Base-by-base conservation (phyloP, 805 yeast species). In the Tetrapisispora nanseiensis region DNA sequence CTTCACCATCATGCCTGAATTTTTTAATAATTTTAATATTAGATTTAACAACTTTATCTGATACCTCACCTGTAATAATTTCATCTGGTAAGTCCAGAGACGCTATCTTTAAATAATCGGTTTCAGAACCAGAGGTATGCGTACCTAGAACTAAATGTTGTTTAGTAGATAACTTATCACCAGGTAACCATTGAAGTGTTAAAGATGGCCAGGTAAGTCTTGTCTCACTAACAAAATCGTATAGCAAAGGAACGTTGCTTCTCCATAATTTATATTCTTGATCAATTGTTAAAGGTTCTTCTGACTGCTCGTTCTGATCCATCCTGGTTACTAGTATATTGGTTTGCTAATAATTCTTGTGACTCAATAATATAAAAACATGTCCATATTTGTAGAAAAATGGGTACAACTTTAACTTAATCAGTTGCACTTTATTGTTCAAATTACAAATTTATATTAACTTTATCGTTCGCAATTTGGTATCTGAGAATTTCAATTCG, bases 171-270 rank as follows among this genome's bases (percentile, higher is more conserved):
- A 35, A 23, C 42, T 65, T 66, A 3, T 32, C 21, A 6, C 33
- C 34, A 24, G 87, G 89, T 7, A 81, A 59, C 89, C 92, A 84
- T 60, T 84, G 85, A 4, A 82, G 71, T 1, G 90, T 80, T 39
- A 84, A 66, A 2, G 89, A 79, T 2, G 95, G 94, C 94, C 94
- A 84, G 11, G 80, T 75, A 35, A 84, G 63, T 2, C 82, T 85
- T 0, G 90, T 81, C 55, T 84, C 92, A 38, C 82, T 76, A 26
- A 84, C 86, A 56, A 80, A 83, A 52, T 83, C 87, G 51, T 84
- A 84, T 92, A 84, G 82, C 51, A 71, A 77, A 11, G 84, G 80
- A 49, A 89, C 83, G 54, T 82, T 84, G 54, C 82, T 76, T 46
- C 85, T 71, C 95, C 95, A 84, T 47, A 83, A 60, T 46, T 80